A percentile compares a stretch with the other conserved stretches of the same genome.
These are phyloP conservation scores for Vaccinium macrocarpon DNA, from an alignment of 148 eudicot genomes.

Conservation along the genomic window DNA sequence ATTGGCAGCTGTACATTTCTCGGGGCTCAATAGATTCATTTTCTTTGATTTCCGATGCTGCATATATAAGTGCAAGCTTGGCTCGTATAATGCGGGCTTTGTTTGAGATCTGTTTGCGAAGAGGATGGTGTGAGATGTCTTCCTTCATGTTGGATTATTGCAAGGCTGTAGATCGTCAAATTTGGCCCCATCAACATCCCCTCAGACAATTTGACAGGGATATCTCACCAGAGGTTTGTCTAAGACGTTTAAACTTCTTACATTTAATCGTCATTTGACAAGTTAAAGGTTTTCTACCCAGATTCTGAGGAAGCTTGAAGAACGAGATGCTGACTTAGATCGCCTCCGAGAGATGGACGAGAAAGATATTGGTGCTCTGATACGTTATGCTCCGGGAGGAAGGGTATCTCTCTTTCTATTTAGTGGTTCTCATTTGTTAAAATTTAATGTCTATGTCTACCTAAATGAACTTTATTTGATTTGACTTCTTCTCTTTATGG, in stretches of 20 bases:
- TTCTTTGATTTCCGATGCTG: conserved; percentile 96
- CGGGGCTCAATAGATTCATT: conserved; percentile 81
- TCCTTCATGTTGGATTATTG: conserved; percentile 89
- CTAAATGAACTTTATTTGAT: conserved; percentile 9
- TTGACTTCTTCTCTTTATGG: conserved; percentile 24
- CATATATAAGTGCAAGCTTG: conserved; percentile 98
- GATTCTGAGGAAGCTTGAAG: conserved; percentile 97
- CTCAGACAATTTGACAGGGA: conserved; percentile 94
- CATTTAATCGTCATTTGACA: neutral
- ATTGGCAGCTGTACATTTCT: conserved; percentile 79
- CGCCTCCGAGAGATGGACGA: conserved; percentile 92
- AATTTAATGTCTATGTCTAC: neutral
- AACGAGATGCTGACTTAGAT: conserved; percentile 81
- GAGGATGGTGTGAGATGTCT: conserved; percentile 99
- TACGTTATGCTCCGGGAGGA: conserved; percentile 93
- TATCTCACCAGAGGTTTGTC: conserved; percentile 70
- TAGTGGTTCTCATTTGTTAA: neutral
- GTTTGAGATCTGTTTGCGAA: conserved; percentile 95
- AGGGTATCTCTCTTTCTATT: conserved; percentile 46
- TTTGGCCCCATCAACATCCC: conserved; percentile 99
- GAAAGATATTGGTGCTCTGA: conserved; percentile 88
- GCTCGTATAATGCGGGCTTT: conserved; percentile 96
- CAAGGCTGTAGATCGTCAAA: conserved; percentile 98
- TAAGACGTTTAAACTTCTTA: conserved; percentile 14
- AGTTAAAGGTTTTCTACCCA: conserved; percentile 25